phyloP scores from a whole-genome alignment of 441 rosid genomes.

The Arabidopsis hybrid region DNA sequence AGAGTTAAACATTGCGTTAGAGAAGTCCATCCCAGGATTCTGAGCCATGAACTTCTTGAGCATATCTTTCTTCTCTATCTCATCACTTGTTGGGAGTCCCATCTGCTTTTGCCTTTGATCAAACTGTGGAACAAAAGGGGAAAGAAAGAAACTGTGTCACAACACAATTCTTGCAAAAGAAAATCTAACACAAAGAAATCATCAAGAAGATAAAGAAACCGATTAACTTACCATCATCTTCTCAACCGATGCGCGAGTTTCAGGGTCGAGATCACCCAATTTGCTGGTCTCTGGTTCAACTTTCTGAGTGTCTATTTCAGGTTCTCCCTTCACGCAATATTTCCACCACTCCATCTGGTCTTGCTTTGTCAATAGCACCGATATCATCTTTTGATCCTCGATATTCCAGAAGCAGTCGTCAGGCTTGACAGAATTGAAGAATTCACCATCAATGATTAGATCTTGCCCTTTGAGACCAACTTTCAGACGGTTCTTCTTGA shows the following conservation, averaged over 20 bases:
- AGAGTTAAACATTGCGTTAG: slow-evolving; percentile 61
- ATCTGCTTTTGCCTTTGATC: slow-evolving; percentile 93
- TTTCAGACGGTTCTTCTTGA: slow-evolving; percentile 85
- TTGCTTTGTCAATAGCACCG: slow-evolving; percentile 85
- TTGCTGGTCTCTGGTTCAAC: slow-evolving; percentile 95
- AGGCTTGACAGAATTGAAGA: slow-evolving; percentile 65
- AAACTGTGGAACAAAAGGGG: slow-evolving; percentile 53
- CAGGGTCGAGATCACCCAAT: slow-evolving; percentile 85
- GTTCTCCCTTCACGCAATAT: slow-evolving; percentile 78
- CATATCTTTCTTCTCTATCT: slow-evolving; percentile 86
- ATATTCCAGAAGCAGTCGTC: slow-evolving; percentile 94
- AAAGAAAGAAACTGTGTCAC: not conserved
- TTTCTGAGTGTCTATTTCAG: slow-evolving; percentile 91
- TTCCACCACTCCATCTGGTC: slow-evolving; percentile 99
- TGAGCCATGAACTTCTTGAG: slow-evolving; percentile 94
- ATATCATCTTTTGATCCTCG: slow-evolving; percentile 83
- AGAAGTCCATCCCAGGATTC: slow-evolving; percentile 95
- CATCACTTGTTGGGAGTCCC: slow-evolving; percentile 99
- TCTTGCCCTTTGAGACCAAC: slow-evolving; percentile 90
- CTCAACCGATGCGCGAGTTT: slow-evolving; percentile 84
- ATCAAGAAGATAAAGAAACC: not conserved
- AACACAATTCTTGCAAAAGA: not conserved
- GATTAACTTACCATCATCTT: slow-evolving; percentile 81
- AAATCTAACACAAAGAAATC: not conserved
- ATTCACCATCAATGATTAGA: slow-evolving; percentile 86